Percentiles rank a stretch among this genome's conserved stretches.
phyloP scores from a whole-genome alignment of 2,329 filamentous ascomycete species.

The Rhinocladiella similis region DNA sequence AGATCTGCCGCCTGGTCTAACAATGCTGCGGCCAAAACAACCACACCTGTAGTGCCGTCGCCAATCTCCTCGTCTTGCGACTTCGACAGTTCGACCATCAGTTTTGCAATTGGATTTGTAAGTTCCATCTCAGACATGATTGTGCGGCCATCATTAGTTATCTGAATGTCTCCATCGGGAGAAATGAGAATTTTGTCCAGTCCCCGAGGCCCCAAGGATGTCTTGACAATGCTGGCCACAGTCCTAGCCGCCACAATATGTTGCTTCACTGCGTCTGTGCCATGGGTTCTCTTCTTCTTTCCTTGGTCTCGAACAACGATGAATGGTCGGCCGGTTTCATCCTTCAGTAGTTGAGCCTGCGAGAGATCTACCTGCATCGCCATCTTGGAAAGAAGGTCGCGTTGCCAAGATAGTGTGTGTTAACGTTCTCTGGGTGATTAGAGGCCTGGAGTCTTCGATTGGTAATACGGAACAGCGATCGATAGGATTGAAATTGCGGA shows the following conservation, averaged over 20 bases:
- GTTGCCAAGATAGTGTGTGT: not conserved
- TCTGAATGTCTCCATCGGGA: constrained; percentile 96
- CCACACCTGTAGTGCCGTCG: constrained; percentile 95
- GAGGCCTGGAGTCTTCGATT: not conserved
- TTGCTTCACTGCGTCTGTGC: constrained; percentile 95
- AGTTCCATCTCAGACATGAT: constrained; percentile 98
- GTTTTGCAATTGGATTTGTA: constrained; percentile 95
- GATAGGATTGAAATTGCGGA: no score
- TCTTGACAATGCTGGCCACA: constrained; percentile 95
- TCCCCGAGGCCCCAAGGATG: constrained; percentile 89
- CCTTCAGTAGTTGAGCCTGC: constrained; percentile 76
- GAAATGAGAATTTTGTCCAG: constrained; percentile 99
- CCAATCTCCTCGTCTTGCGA: constrained; percentile 99
- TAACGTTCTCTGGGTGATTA: not conserved
- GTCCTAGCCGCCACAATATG: constrained; percentile 97
- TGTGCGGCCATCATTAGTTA: constrained; percentile 98
- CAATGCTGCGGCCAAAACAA: constrained; percentile 90
- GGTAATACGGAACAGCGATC: no score
- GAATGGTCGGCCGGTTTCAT: constrained; percentile 95
- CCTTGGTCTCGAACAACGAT: constrained; percentile 98
- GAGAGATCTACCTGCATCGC: constrained; percentile 30
- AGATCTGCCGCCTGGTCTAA: constrained; percentile 95
- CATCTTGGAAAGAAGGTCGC: constrained; percentile 8
- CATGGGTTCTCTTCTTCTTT: constrained; percentile 95
- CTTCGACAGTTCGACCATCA: constrained; percentile 94